phyloP scores from a whole-genome alignment of 805 yeast species.

The Kodamaea nitidulidarum region DNA sequence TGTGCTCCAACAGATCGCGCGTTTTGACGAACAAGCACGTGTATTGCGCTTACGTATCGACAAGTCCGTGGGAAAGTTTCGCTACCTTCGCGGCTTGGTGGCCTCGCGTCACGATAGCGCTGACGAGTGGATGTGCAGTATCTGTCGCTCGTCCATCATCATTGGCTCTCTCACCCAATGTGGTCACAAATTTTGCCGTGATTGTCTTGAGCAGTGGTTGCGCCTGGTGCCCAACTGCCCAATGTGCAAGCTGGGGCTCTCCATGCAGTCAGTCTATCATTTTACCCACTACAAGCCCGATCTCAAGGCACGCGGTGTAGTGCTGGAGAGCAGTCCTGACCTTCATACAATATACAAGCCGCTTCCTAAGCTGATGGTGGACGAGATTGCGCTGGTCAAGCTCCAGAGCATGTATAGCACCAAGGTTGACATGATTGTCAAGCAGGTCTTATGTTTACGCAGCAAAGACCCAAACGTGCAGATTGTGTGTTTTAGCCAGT shows the following conservation, averaged over 20 bases:
- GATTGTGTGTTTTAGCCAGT: constrained; percentile 85
- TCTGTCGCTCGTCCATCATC: constrained; percentile 68
- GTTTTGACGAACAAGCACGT: constrained; percentile 9
- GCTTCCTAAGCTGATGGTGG: constrained; percentile 37
- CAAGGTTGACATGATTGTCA: constrained; percentile 78
- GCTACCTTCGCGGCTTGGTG: constrained; percentile 32
- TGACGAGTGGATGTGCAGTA: constrained; percentile 57
- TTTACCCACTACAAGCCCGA: constrained; percentile 59
- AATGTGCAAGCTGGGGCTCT: constrained; percentile 61
- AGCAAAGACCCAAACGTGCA: constrained; percentile 60
- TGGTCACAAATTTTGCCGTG: constrained; percentile 88
- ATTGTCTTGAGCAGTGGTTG: constrained; percentile 77
- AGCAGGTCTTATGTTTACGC: constrained; percentile 64
- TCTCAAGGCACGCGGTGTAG: constrained; percentile 44
- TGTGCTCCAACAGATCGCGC: constrained; percentile 12
- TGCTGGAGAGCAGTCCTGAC: constrained; percentile 19
- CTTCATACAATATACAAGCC: constrained; percentile 44
- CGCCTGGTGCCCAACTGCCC: constrained; percentile 63
- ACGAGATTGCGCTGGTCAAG: constrained; percentile 38
- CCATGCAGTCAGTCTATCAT: constrained; percentile 53
- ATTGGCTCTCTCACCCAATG: constrained; percentile 82
- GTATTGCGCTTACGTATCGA: constrained; percentile 16
- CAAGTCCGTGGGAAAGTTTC: constrained; percentile 31
- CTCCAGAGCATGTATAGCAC: constrained; percentile 61
- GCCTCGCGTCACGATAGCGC: constrained; percentile 10